Evolutionary conservation across 306 rosid genomes (phyloP), one percentile per base, ranked within the genome.

Genomic region (Casuarina equisetifolia): DNA sequence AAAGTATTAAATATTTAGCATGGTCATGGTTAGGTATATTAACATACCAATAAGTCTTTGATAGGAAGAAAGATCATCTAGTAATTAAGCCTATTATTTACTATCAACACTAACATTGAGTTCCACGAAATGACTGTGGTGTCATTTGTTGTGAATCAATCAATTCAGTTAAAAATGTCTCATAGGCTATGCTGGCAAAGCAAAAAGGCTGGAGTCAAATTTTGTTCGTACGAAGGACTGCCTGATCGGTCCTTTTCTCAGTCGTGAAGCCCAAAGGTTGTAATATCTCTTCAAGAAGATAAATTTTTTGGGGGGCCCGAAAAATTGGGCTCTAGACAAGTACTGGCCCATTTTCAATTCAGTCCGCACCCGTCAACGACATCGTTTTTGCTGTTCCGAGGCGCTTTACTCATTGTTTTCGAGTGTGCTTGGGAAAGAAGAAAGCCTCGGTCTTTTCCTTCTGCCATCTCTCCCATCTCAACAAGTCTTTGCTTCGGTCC

Each of bases 371-470:
- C 0, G 0, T 1, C 19, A 40, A 74, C 74, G 80, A 2, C 74
- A 59, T 44, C 80, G 83, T 45, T 19, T 3, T 0, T 11, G 11
- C 16, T 35, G 68, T 11, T 10, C 10, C 10, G 17, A 35, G 35
- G 6, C 25, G 1, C 13, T 20, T 57, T 54, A 17, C 2, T 54
- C 1, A 0, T 38, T 7, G 6, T 38, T 57, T 57, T 15, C 15
- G 63, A 58, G 38, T 3, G 40, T 80, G 75, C 84, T 75, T 80
- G 84, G 53, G 71, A 17, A 17, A 50, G 42, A 67, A 67, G 71
- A 67, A 66, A 67, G 50, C 71, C 40, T 19, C 3, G 5, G 32
- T 49, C 42, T 67, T 15, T 66, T 42, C 46, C 16, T 62, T 15
- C 35, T 58, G 20, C 0, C 4, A 4, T 67, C 71, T 42, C 9